Percentiles rank a stretch among this genome's conserved stretches.
phyloP scores from a whole-genome alignment of 352 stramenopile genomes.

The Peronospora destructor region DNA sequence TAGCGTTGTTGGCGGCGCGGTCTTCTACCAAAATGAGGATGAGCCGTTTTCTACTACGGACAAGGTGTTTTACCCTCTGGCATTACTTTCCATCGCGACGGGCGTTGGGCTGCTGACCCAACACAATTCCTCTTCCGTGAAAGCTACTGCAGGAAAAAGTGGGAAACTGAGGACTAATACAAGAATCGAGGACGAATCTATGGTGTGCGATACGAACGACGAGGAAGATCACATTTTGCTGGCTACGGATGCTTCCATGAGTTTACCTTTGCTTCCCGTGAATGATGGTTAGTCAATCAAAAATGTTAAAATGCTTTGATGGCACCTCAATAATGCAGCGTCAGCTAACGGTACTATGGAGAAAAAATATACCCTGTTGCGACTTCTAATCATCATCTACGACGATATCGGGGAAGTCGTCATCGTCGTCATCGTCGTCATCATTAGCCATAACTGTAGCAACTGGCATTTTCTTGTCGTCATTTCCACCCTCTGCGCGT shows the following conservation, averaged over 20 bases:
- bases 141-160: neutral
- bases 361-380: neutral
- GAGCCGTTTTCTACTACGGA: conserved; percentile 43
- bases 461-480: conserved; percentile 19
- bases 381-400: conserved; percentile 47
- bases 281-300: conserved; percentile 37
- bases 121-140: conserved; percentile 35
- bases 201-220: conserved; percentile 29
- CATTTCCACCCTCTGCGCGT: conserved; percentile 28
- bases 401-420: conserved; percentile 82
- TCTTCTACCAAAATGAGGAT: conserved; percentile 79
- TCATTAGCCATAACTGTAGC: conserved; percentile 17
- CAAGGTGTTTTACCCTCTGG: conserved; percentile 68
- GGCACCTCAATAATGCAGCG: conserved; percentile 4
- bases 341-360: neutral
- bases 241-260: conserved; percentile 59
- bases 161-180: conserved; percentile 18
- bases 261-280: conserved; percentile 47
- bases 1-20: conserved; percentile 71
- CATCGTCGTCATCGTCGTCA: conserved; percentile 54
- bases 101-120: conserved; percentile 73
- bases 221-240: conserved; percentile 53
- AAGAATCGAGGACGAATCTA: conserved; percentile 1
- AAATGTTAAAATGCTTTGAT: conserved; percentile 18
- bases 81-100: conserved; percentile 54